Evolutionary conservation across 1,284 basidiomycete genomes (phyloP).

Genomic region (Moesziomyces globuligerus): DNA sequence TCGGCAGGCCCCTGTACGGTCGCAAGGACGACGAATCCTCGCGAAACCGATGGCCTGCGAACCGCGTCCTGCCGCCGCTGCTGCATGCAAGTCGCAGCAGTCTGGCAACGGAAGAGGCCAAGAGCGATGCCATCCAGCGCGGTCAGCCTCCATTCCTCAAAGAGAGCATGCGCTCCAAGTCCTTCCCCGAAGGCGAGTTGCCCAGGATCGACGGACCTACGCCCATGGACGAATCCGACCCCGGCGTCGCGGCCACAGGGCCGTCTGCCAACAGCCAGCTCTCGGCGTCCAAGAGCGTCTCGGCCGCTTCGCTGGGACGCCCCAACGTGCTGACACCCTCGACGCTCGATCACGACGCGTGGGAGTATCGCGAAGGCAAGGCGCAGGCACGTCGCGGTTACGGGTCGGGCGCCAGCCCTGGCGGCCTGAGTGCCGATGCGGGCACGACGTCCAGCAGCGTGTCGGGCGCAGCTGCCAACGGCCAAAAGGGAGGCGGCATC

Average conservation of each 20-base stretch:
- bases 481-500: conserved; percentile 15
- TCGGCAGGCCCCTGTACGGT: conserved; percentile 40
- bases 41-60: conserved; percentile 31
- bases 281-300: conserved; percentile 10
- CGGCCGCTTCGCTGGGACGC: conserved; percentile 21
- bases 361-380: conserved; percentile 58
- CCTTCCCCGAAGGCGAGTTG: conserved; percentile 41
- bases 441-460: conserved; percentile 39
- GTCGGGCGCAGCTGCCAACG: conserved; percentile 27
- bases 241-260: conserved; percentile 6
- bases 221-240: conserved; percentile 21
- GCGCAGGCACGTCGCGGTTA: conserved; percentile 44
- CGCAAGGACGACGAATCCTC: conserved; percentile 24
- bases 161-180: conserved; percentile 36
- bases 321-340: conserved; percentile 38
- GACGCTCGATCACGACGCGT: conserved; percentile 51
- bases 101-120: background rate
- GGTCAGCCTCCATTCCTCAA: conserved; percentile 34
- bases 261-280: conserved; percentile 13
- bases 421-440: conserved; percentile 33
- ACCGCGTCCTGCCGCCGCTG: conserved; percentile 38
- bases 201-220: conserved; percentile 23
- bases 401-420: conserved; percentile 39
- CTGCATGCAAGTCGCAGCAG: conserved; percentile 17
- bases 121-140: conserved; percentile 6